A percentile compares a stretch with the other conserved stretches of the same genome.
Conservation (phyloP, 805 yeast species). For the Candida coleopterorum region DNA sequence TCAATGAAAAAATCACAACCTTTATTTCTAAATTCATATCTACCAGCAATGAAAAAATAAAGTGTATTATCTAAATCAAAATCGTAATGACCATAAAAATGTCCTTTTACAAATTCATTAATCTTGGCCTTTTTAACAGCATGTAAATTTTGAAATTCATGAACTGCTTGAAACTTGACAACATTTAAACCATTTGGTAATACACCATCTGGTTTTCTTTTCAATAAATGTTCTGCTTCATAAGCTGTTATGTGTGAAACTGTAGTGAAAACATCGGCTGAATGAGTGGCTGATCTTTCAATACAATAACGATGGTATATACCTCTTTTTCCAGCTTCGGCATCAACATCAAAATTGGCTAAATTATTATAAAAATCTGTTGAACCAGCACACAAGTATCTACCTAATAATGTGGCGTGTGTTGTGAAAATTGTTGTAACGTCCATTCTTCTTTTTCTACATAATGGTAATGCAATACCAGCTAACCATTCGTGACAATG, state of each 20-base stretch:
- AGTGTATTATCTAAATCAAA: conserved; percentile 91
- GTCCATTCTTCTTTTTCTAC: conserved; percentile 87
- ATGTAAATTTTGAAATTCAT: conserved; percentile 95
- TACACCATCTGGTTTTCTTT: conserved; percentile 96
- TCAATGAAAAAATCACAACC: conserved; percentile 96
- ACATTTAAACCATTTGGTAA: conserved; percentile 95
- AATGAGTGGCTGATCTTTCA: conserved; percentile 93
- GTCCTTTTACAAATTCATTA: conserved; percentile 93
- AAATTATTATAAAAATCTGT: conserved; percentile 94
- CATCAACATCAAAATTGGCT: conserved; percentile 87
- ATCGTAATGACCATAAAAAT: conserved; percentile 94
- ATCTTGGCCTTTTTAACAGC: conserved; percentile 87
- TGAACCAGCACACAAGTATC: conserved; percentile 94
- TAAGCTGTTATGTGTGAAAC: conserved; percentile 97
- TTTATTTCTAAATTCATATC: conserved; percentile 94
- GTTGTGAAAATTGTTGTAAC: conserved; percentile 95
- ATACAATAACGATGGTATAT: conserved; percentile 95
- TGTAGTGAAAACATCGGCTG: conserved; percentile 95
- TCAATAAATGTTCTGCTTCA: conserved; percentile 87
- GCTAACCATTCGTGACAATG: conserved; percentile 99
- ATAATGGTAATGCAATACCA: conserved; percentile 89
- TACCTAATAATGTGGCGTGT: conserved; percentile 92
- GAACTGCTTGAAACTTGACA: conserved; percentile 94
- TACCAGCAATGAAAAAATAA: conserved; percentile 94
- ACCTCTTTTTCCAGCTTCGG: conserved; percentile 97